Base-by-base conservation (phyloP, 192 early-diverging fungal genomes). In the Umbelopsis sp. region DNA sequence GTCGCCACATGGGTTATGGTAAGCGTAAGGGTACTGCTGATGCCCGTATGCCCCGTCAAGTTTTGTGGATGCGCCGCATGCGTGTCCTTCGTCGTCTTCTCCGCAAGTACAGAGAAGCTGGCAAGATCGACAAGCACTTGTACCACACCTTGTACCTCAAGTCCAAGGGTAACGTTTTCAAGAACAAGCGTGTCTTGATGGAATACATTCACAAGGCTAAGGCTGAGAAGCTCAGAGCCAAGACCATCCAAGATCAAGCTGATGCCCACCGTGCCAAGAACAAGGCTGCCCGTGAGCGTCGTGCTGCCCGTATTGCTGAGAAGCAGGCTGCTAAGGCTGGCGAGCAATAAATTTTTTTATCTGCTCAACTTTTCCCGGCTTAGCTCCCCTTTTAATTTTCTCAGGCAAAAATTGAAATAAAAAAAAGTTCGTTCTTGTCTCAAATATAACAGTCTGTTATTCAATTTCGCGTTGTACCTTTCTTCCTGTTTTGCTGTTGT, bases 121-220 rank as follows among this genome's bases (percentile, higher is more conserved):
- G 91, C 77, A 98, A 98, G 92, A 97, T 98, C 75, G 95, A 98
- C 89, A 88, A 90, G 78, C 95, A 97, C 90, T 89, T 98, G 73
- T 95, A 97, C 92, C 96, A 96, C 87, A 83, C 88, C 82, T 87
- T 98, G 77, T 98, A 98, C 91, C 80, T 96, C 80, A 96, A 96
- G 89, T 87, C 94, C 72, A 98, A 98, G 94, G 96, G 96, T 96
- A 97, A 96, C 87, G 93, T 95, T 70, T 98, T 98, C 91, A 98
- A 98, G 93, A 98, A 96, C 94, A 98, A 98, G 92, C 93, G 97
- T 85, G 97, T 98, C 71, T 84, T 98, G 66, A 98, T 98, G 95
- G 97, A 98, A 86, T 94, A 93, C 87, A 98, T 98, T 86, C 95
- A 97, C 91, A 97, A 96, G 90, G 93, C 92, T 80, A 98, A 98